Evolutionary conservation across 148 eudicot genomes (phyloP).

Genomic region (Chenopodium album): DNA sequence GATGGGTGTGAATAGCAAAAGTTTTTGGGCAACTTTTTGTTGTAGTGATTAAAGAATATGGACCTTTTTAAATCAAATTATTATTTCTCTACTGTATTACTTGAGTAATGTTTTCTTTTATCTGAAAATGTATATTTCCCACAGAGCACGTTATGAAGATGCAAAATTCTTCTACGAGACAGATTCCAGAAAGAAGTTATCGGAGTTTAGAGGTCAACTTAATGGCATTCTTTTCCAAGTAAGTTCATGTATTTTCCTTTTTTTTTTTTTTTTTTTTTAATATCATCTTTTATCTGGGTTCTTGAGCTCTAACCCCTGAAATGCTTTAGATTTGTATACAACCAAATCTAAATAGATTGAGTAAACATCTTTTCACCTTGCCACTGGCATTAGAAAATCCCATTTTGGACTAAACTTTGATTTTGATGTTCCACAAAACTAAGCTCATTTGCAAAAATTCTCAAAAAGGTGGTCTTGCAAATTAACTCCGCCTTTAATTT

Average conservation of each 20-base stretch:
- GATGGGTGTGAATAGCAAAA: neutral
- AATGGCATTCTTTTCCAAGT: conserved; percentile 98
- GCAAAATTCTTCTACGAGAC: conserved; percentile 95
- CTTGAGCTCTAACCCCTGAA: neutral
- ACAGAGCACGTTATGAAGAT: conserved; percentile 99
- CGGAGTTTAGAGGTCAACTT: conserved; percentile 75
- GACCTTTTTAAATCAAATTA: no score
- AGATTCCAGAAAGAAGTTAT: conserved; percentile 70
- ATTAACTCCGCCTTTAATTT: neutral
- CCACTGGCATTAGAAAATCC: neutral
- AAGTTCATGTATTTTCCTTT: conserved; percentile 31
- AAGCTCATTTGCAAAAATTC: no score
- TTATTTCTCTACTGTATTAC: neutral
- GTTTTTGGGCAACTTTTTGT: neutral
- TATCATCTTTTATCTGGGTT: neutral
- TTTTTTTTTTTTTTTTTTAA: neutral
- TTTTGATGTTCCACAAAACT: no score
- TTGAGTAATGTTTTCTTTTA: neutral
- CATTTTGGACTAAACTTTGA: neutral
- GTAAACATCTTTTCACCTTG: neutral
- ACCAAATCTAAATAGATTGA: neutral
- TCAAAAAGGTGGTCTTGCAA: no score
- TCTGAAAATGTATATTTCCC: conserved; percentile 6
- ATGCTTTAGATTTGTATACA: neutral
- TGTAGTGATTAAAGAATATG: neutral